Conservation (phyloP, 2,329 filamentous ascomycete species). For the Talaromyces sp. region DNA sequence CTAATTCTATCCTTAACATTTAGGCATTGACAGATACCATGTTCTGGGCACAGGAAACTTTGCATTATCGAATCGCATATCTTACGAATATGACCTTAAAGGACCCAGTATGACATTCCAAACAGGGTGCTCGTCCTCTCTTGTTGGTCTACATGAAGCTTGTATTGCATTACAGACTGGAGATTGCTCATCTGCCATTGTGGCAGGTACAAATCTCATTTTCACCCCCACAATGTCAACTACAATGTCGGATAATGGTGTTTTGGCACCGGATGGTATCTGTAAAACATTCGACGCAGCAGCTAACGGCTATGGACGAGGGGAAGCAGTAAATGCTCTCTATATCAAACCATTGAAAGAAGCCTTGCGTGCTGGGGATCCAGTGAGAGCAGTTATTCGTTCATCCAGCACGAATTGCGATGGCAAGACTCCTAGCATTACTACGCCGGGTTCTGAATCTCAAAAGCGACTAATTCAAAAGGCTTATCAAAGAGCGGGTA, state of each 20-base stretch:
- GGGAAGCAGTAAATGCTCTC: slow-evolving; percentile 45
- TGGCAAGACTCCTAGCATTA: slow-evolving; percentile 21
- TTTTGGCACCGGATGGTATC: slow-evolving; percentile 48
- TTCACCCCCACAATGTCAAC: slow-evolving; percentile 26
- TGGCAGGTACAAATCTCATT: slow-evolving; percentile 18
- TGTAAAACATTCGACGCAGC: slow-evolving; percentile 43
- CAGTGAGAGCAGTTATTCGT: slow-evolving; percentile 31
- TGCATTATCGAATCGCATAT: slow-evolving; percentile 35
- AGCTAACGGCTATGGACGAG: slow-evolving; percentile 46
- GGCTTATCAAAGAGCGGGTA: slow-evolving; percentile 29
- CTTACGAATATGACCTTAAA: slow-evolving; percentile 34
- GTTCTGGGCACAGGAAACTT: slow-evolving; percentile 25
- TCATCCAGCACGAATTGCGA: slow-evolving; percentile 24
- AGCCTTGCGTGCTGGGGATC: slow-evolving; percentile 41
- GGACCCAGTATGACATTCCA: slow-evolving; percentile 41
- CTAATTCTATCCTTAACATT: not conserved
- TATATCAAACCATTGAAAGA: slow-evolving; percentile 44
- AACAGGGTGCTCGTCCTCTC: slow-evolving; percentile 41
- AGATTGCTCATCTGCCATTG: slow-evolving; percentile 21
- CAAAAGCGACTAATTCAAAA: slow-evolving; percentile 32
- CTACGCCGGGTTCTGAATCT: slow-evolving; percentile 24
- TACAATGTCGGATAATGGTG: slow-evolving; percentile 27
- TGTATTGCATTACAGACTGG: slow-evolving; percentile 22
- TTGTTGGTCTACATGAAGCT: slow-evolving; percentile 31
- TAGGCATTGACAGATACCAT: slow-evolving; percentile 9